Conservation (phyloP, 345 rosid species). For the Camelina laxa region DNA sequence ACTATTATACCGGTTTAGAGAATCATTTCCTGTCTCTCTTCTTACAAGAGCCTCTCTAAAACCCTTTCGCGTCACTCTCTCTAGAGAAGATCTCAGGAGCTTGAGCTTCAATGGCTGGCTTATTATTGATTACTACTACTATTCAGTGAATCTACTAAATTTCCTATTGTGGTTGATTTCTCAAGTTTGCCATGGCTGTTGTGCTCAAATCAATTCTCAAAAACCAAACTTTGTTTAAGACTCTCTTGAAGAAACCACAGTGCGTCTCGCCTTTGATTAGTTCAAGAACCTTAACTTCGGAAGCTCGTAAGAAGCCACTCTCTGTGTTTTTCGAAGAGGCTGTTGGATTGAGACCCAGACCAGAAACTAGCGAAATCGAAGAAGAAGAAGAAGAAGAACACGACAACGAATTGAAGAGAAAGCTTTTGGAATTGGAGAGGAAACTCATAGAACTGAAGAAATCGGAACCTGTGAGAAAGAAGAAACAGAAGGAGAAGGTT, state of each 20-base stretch:
- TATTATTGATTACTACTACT: neutral
- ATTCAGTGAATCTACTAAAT: neutral
- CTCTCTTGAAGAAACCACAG: slow-evolving; percentile 25
- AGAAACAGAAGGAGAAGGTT: slow-evolving; percentile 14
- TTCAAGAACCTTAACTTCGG: slow-evolving; percentile 38
- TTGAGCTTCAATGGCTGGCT: slow-evolving; percentile 23
- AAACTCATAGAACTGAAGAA: slow-evolving; percentile 51
- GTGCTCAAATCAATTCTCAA: slow-evolving; percentile 38
- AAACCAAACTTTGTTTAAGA: slow-evolving; percentile 39
- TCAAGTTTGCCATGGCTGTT: slow-evolving; percentile 37
- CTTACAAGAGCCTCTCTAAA: slow-evolving; percentile 17
- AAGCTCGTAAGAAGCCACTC: slow-evolving; percentile 48
- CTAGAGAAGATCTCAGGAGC: neutral
- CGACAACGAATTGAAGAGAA: slow-evolving; percentile 42
- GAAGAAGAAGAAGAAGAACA: slow-evolving; percentile 21
- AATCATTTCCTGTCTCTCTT: neutral
- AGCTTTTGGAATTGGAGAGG: slow-evolving; percentile 52
- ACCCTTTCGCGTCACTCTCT: neutral
- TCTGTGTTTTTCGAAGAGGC: slow-evolving; percentile 56
- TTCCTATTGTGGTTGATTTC: neutral
- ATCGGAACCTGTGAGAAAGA: slow-evolving; percentile 29
- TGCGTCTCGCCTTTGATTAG: slow-evolving; percentile 23
- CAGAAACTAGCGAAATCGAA: slow-evolving; percentile 39
- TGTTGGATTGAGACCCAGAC: slow-evolving; percentile 52
- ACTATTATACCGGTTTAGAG: neutral